Base-by-base conservation (phyloP, 441 rosid genomes). In the Pelargonium fulgidum region DNA sequence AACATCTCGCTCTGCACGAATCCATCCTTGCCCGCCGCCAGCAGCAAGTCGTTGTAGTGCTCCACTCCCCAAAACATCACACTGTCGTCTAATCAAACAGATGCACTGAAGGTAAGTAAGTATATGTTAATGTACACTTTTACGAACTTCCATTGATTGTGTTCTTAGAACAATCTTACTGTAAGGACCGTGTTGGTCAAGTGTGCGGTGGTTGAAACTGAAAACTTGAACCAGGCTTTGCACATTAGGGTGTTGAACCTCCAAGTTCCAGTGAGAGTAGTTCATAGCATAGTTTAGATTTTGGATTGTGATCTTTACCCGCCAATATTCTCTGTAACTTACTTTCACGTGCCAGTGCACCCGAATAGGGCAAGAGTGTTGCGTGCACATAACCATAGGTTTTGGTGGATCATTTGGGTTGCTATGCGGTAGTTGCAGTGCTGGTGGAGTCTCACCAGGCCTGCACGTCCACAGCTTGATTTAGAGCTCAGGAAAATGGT, bases 281-380 rank as follows among this genome's bases (percentile, higher is more conserved):
- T 90, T 93, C 65, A 76, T 85, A 72, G 85, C 74, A 26, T 78
- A 71, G 65, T 91, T 88, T 7, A 78, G 54, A 73, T 89, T 91
- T 2, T 86, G 83, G 52, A 89, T 76, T 3, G 92, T 89, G 65
- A 89, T 79, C 76, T 91, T 91, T 48, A 85, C 95, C 56, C 95
- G 72, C 98, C 98, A 91, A 29, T 87, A 88, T 54, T 81, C 80
- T 70, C 63, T 85, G 75, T 93, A 93, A 73, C 85, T 89, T 63
- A 84, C 83, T 73, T 91, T 93, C 10, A 93, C 85, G 56, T 93
- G 98, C 98, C 98, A 93, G 64, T 91, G 98, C 9, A 91, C 84
- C 33, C 80, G 75, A 11, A 89, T 78, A 0, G 96, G 97, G 77
- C 98, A 93, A 92, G 84, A 85, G 66, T 93, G 96, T 1, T 68